Evolutionary conservation across 306 rosid genomes (phyloP), one percentile per base, ranked within the genome.

Genomic region (Pachyrhizus erosus): DNA sequence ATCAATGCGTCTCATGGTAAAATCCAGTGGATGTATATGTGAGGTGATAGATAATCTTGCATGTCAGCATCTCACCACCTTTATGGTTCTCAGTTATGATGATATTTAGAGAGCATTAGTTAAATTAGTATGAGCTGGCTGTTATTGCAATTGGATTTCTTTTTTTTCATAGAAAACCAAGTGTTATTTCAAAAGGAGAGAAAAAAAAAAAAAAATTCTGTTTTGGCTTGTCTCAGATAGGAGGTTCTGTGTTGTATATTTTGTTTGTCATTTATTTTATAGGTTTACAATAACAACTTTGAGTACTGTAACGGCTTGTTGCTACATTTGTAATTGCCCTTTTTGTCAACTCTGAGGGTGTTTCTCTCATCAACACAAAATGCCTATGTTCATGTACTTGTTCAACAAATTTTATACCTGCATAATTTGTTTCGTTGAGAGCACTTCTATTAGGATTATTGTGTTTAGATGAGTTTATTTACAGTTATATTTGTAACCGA

Each of bases 71-170:
- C 31, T 64, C 62, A 54, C 21, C n/a, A 18, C 57, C 82, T 20
- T 65, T 77, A 21, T 80, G 78, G 74, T 83, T 61, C 70, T 40
- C 37, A n/a, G 40, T 17, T 71, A 43, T 76, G 75, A 43, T 76
- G 75, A 68, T 86, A 60, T 62, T 81, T 75, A 69, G 67, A 52
- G 70, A 65, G 88, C 62, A 68, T 48, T 82, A 64, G 78, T 57
- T 79, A 78, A 84, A 51, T 78, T 74, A 70, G 70, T 72, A 21
- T 67, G 65, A 62, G 75, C 75, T 76, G 75, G 58, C 77, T 82
- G 83, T 70, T 77, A 75, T 42, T 87, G 84, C 76, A 52, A 73
- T 82, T 84, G 88, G 80, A 80, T 83, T 75, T 83, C 65, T 77
- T 84, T 80, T 69, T 82, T 73, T 72, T 73, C 49, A 60, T 71